Evolutionary conservation across 345 rosid species (phyloP).

Genomic region (Psidium friedrichsthalianum): DNA sequence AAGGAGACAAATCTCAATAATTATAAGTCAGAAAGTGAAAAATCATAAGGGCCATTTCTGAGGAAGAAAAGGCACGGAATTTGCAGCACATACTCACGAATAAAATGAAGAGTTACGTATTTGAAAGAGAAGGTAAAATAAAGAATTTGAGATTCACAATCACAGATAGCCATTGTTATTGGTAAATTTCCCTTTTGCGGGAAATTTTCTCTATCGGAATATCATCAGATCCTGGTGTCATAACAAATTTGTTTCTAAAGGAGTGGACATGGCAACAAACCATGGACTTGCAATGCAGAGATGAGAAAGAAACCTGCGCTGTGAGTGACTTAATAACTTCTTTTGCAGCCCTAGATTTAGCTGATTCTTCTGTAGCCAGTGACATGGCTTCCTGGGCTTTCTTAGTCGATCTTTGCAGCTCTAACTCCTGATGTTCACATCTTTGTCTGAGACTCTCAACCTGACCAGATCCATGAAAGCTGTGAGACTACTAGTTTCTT

Average conservation of each 20-base stretch:
- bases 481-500: not conserved
- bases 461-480: slow-evolving; percentile 20
- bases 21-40: not conserved
- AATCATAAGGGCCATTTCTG: not conserved
- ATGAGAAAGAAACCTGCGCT: slow-evolving; percentile 47
- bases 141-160: not conserved
- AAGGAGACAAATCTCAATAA: not conserved
- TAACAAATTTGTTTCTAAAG: not conserved
- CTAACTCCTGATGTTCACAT: slow-evolving; percentile 81
- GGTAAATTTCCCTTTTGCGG: not conserved
- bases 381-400: slow-evolving; percentile 69
- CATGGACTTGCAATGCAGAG: not conserved
- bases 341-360: slow-evolving; percentile 82
- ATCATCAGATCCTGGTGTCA: not conserved
- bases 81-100: not conserved
- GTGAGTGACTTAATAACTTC: slow-evolving; percentile 94
- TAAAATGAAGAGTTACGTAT: not conserved
- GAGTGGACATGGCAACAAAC: not conserved
- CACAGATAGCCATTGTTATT: not conserved
- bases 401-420: slow-evolving; percentile 69
- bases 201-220: not conserved
- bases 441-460: slow-evolving; percentile 65
- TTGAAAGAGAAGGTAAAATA: not conserved
- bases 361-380: slow-evolving; percentile 68
- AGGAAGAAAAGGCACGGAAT: not conserved